These are phyloP conservation scores for Miscanthus lutarioriparius DNA, from an alignment of 176 grass and related monocot species.

Conservation along the genomic window DNA sequence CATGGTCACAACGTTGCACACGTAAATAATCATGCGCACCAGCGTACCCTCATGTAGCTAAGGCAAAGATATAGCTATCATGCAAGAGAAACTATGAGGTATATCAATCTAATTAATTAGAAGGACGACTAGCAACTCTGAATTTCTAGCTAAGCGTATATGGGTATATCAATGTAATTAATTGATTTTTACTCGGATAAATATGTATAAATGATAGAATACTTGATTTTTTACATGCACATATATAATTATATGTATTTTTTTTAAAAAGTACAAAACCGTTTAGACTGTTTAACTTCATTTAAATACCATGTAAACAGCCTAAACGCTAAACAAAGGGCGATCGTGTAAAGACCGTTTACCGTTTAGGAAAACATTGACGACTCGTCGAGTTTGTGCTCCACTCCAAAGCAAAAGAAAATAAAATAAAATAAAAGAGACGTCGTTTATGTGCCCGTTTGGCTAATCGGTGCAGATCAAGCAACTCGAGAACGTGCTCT, in stretches of 20 bases:
- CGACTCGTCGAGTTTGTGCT: neutral
- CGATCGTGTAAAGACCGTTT: no score
- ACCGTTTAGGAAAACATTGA: no score
- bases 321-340: no score
- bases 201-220: no score
- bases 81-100: neutral
- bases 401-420: slow-evolving; percentile 1
- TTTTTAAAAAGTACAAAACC: no score
- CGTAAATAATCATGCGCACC: neutral
- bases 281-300: no score
- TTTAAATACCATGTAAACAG: no score
- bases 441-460: neutral
- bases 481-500: neutral
- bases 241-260: no score
- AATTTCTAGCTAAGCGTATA: neutral
- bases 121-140: neutral
- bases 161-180: no score
- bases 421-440: neutral
- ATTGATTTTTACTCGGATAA: no score
- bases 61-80: neutral
- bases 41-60: neutral
- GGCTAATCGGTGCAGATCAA: neutral
- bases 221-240: no score
- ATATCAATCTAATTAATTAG: neutral
- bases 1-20: neutral